These are phyloP conservation scores for Papilionanthe hybrid DNA, from an alignment of 116 monocot species.

Conservation along the genomic window DNA sequence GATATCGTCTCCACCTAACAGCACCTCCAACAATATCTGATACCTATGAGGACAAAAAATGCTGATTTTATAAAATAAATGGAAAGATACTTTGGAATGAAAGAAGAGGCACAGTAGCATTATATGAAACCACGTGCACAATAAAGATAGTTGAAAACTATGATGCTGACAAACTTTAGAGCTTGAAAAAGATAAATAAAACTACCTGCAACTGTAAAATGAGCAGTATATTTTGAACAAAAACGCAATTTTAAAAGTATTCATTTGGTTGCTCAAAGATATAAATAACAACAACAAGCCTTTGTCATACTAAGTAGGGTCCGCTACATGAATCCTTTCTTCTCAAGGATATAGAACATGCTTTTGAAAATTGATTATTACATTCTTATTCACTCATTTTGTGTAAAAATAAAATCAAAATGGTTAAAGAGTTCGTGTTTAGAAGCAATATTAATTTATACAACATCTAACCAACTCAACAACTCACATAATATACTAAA, in stretches of 20 bases:
- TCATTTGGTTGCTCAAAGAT: background rate
- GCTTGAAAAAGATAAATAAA: background rate
- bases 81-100: background rate
- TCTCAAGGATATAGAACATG: background rate
- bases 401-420: background rate
- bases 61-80: background rate
- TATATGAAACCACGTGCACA: background rate
- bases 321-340: no score
- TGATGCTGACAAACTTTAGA: background rate
- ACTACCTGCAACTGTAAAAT: background rate
- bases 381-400: background rate
- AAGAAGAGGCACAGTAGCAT: background rate
- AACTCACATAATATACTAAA: background rate
- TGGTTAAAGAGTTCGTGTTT: background rate
- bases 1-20: constrained; percentile 83
- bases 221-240: background rate
- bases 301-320: no score
- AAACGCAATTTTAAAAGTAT: background rate
- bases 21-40: constrained; percentile 84
- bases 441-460: background rate
- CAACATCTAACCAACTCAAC: background rate
- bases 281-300: background rate
- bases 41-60: constrained; percentile 34
- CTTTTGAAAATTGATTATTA: background rate
- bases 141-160: no score